Base-by-base conservation (phyloP, 768 basidiomycete genomes). In the Tulasnella calospora region DNA sequence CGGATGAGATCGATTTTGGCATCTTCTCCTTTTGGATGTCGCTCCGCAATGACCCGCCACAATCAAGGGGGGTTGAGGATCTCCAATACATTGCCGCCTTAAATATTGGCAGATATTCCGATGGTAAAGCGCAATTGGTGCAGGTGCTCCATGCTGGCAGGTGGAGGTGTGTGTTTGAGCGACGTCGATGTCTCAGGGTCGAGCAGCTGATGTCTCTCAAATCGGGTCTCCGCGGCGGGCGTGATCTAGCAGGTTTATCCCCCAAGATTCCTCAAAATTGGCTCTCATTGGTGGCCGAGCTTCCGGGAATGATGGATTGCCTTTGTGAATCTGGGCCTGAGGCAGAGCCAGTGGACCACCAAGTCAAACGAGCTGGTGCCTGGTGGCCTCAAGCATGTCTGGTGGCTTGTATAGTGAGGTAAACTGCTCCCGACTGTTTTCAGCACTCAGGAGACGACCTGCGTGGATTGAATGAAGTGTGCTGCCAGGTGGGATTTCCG, bases 101-200 rank as follows among this genome's bases (percentile, higher is more conserved):
- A 35, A 27, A 67, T 67, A 67, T 33, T 67, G 33, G 61, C 30
- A 67, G 61, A 67, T 67, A 67, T 67, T 67, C 61, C 61, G 61
- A 30, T 27, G n/a, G 47, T 30, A 7, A 57, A n/a, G 23, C 55
- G 30, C 13, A 30, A 57, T 33, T 67, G 61, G 61, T 67, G 61
- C 61, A 67, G 15, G 61, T 35, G 61, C 2, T 67, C 61, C 10
- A 17, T 30, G 30, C 27, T 17, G 3, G 61, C 17, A 21, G 17
- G 61, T 67, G 61, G 27, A 30, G 61, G 30, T 67, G 61, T 67
- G 61, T 35, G 61, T 67, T 67, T 67, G 61, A 67, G 30, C 30
- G 61, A 67, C 61, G 61, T 67, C 57, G 57, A 61, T 61, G 57
- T 61, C 57, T 61, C 57, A 61, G 57, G 57, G 57, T n/a, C 57